Base-by-base conservation (phyloP, 192 early-diverging fungal genomes). In the Coemansia sp. region DNA sequence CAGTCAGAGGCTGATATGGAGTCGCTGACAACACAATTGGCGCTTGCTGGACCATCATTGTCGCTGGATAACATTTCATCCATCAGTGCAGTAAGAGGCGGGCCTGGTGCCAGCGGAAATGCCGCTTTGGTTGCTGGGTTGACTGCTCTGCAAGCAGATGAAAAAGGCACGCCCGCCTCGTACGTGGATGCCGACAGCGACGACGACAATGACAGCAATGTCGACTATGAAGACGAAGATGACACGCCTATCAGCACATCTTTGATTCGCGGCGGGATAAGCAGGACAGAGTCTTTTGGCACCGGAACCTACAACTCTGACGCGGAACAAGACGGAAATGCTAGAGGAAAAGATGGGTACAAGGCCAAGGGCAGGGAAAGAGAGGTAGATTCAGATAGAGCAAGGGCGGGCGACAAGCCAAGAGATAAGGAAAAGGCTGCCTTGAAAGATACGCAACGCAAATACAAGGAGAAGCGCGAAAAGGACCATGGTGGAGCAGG, bases 381-480 rank as follows among this genome's bases (percentile, higher is more conserved):
- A 21, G 69, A 21, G 18, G 44, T 49, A 5, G 21, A 15, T 19
- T 12, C 23, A 2, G 54, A 58, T 19, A 56, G 45, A 39, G 53
- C 45, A 19, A 62, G 40, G 39, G 49, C 13, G 15, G 64, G 45
- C 16, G 63, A 56, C 38, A 65, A 50, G 32, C 38, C 37, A 54
- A 63, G n/a, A 19, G 21, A 60, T 18, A 61, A 44, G 40, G 72
- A 75, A 41, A 50, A 56, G 52, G 38, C 44, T 12, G 18, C n/a
- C 13, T 19, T 56, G 49, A 66, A 60, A 42, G 71, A 78, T 40
- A 18, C 38, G 1, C 50, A 45, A 43, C 75, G 75, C 63, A 61
- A 56, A 52, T n/a, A 66, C 26, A 67, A 64, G 26, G 75, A 76
- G 12, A 44, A 56, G 38, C 80, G 75, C 65, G 71, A 73, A n/a